Evolutionary conservation across 2,329 filamentous ascomycete species (phyloP), one percentile per base, ranked within the genome.

Genomic region (Orbilia ellipsospora): DNA sequence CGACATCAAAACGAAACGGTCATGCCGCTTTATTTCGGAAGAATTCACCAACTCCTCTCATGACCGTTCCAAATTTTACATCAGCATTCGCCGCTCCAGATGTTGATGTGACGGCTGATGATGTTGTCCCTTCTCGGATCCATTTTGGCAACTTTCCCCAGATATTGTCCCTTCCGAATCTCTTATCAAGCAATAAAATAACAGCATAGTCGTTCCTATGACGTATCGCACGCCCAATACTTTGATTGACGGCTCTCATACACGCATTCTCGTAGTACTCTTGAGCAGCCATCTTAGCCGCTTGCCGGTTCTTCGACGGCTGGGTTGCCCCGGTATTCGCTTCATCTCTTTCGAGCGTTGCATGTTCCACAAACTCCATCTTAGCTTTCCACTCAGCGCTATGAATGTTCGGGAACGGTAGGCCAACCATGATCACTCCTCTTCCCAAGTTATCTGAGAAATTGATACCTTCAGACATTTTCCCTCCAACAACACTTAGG

Each of bases 191-290:
- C 80, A 99, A 86, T 68, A 97, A 83, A 77, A 99, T 97, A 15
- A 91, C 90, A 3, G 95, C 95, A 83, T 96, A 98, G 83, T 99
- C 95, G 23, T 88, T 88, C 66, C 87, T 87, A 81, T 99, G 95
- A 55, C 95, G 86, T 79, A 99, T 97, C 0, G 93, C 95, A 72
- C 95, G 86, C 0, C 95, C 95, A 78, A 99, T 94, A 80, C 92
- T 95, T 84, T 99, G 95, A 82, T 99, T 99, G 3, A 99, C 95
- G 3, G 94, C 93, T 45, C 95, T 87, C 94, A 99, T 97, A 82
- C 94, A 97, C 0, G 92, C 89, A 81, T 98, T 66, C 81, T 83
- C 45, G 80, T 82, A 28, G 81, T 81, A 74, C 78, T 80, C 52
- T 77, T 80, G 67, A 12, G 78, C 77, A 26, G 79, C 84, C 16